A percentile compares a stretch with the other conserved stretches of the same genome.
phyloP scores from a whole-genome alignment of 169 alveolate species.

The Plasmodium inui region DNA sequence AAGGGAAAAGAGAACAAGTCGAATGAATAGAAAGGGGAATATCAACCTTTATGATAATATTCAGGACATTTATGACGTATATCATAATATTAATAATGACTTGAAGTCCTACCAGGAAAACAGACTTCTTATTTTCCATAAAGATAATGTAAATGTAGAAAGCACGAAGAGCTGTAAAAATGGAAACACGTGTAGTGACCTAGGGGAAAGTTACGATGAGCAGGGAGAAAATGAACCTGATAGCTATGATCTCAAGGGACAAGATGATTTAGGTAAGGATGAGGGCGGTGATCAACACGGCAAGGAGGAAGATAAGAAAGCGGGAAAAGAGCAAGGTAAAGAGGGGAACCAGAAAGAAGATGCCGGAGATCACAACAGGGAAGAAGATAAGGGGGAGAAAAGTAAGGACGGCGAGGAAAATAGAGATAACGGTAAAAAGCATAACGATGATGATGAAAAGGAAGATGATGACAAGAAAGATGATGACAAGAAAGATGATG shows the following conservation, averaged over 20 bases:
- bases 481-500: neutral
- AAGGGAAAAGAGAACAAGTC: neutral
- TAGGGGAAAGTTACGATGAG: neutral
- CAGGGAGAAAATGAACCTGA: neutral
- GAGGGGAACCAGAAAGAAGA: neutral
- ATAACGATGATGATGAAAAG: neutral
- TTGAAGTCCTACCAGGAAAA: neutral
- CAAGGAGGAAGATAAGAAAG: neutral
- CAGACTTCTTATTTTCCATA: neutral
- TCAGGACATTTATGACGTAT: neutral
- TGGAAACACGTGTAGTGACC: neutral
- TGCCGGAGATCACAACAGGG: neutral
- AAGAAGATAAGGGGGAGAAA: neutral
- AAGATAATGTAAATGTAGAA: neutral
- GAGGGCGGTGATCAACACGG: neutral
- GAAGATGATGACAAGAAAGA: neutral
- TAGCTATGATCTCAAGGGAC: neutral
- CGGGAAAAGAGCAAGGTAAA: neutral
- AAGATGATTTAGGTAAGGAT: neutral
- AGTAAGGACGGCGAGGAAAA: neutral
- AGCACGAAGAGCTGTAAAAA: neutral
- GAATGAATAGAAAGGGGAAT: conserved; percentile 1
- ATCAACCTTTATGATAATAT: neutral
- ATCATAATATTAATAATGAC: neutral
- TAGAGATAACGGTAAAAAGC: neutral